Evolutionary conservation across 2,329 filamentous ascomycete species (phyloP).

Genomic region (Sordariomycetes sp.): DNA sequence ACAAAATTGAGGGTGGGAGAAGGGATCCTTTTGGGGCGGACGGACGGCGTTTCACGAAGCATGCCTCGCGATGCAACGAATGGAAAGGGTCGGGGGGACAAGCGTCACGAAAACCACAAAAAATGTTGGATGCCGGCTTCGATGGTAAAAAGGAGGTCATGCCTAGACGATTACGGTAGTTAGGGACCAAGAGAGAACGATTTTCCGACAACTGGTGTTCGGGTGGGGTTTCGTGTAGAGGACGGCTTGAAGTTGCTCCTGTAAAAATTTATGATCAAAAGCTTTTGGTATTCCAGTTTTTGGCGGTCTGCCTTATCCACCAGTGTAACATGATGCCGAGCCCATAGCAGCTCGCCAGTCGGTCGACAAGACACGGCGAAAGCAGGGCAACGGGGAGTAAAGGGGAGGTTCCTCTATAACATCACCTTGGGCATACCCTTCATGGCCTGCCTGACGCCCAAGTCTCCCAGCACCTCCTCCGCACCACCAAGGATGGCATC

Average conservation of each 20-base stretch:
- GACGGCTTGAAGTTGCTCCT: not conserved
- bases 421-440: constrained; percentile 75
- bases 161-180: constrained; percentile 5
- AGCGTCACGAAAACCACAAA: not conserved
- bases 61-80: constrained; percentile 1
- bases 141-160: constrained; percentile 1
- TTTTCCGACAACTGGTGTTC: not conserved
- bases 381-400: not conserved
- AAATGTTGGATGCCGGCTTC: constrained; percentile 4
- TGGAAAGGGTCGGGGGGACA: not conserved
- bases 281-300: not conserved
- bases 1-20: not conserved
- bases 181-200: constrained; percentile 5
- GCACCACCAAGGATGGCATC: constrained; percentile 67
- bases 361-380: no score
- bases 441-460: constrained; percentile 75
- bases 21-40: not conserved
- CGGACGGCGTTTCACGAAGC: not conserved
- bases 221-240: not conserved
- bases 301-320: not conserved
- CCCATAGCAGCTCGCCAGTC: not conserved
- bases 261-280: not conserved
- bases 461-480: constrained; percentile 69
- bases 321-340: not conserved
- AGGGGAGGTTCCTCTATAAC: constrained; percentile 37